Conservation (phyloP, 1,139 yeast genomes). For the Kurtzmaniella quercitrusa region DNA sequence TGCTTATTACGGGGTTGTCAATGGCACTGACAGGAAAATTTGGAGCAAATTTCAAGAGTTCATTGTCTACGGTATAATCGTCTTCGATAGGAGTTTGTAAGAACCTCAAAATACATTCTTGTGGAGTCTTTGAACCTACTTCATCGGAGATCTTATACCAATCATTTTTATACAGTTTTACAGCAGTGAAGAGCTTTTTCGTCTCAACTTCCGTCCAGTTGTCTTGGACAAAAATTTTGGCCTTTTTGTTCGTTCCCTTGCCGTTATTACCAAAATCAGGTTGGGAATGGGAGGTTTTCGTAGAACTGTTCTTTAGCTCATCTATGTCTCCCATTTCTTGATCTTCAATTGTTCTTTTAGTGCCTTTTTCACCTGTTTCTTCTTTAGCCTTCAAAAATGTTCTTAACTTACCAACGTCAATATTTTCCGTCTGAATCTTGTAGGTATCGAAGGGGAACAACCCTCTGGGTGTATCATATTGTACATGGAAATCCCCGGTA, state of each 20-base stretch:
- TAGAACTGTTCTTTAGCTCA: slow-evolving; percentile 4
- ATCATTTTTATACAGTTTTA: slow-evolving; percentile 56
- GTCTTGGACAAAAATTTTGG: slow-evolving; percentile 21
- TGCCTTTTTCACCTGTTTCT: slow-evolving; percentile 10
- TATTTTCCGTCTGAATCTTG: slow-evolving; percentile 50
- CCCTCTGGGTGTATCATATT: slow-evolving; percentile 90
- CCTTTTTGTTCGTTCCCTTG: background rate
- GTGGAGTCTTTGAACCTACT: slow-evolving; percentile 64
- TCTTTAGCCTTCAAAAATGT: slow-evolving; percentile 32
- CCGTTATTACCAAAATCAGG: slow-evolving; percentile 9
- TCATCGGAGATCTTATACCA: slow-evolving; percentile 76
- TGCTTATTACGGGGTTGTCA: slow-evolving; percentile 91
- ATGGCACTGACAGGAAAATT: slow-evolving; percentile 78
- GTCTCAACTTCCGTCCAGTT: slow-evolving; percentile 67
- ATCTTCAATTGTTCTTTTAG: background rate
- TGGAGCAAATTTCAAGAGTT: slow-evolving; percentile 66
- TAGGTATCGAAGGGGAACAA: slow-evolving; percentile 87
- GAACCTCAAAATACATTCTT: slow-evolving; percentile 77
- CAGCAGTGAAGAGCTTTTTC: slow-evolving; percentile 55
- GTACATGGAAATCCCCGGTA: slow-evolving; percentile 64
- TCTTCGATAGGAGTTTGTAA: slow-evolving; percentile 83
- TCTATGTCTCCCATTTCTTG: slow-evolving; percentile 3
- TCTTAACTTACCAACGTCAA: slow-evolving; percentile 55
- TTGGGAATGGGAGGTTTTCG: background rate
- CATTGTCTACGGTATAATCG: slow-evolving; percentile 38